A percentile compares a stretch with the other conserved stretches of the same genome.
These are phyloP conservation scores for Calonectria hongkongensis DNA, from an alignment of 2,329 filamentous ascomycete genomes.

Conservation along the genomic window DNA sequence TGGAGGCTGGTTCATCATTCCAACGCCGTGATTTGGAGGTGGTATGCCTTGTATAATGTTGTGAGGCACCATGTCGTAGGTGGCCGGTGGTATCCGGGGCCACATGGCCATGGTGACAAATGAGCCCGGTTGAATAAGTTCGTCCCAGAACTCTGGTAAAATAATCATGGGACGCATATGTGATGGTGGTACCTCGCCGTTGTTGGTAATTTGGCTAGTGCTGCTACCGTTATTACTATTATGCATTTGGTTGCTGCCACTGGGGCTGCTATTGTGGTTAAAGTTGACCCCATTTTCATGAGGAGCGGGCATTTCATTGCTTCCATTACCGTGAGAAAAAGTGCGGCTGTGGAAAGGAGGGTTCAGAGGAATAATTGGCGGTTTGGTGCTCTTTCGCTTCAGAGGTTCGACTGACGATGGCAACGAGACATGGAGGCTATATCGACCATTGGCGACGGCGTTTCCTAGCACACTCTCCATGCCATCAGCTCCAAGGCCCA, in stretches of 20 bases:
- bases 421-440: constrained; percentile 34
- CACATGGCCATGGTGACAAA: constrained; percentile 39
- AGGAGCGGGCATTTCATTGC: background rate
- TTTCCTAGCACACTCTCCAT: constrained; percentile 16
- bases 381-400: constrained; percentile 22
- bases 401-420: constrained; percentile 35
- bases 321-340: background rate
- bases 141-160: constrained; percentile 43
- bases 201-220: background rate
- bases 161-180: constrained; percentile 35
- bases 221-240: constrained; percentile 12
- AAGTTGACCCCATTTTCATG: background rate
- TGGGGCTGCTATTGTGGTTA: background rate
- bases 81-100: constrained; percentile 9
- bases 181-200: background rate
- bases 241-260: constrained; percentile 2
- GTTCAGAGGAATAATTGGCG: background rate
- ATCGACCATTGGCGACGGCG: constrained; percentile 35
- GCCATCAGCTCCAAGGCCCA: constrained; percentile 21
- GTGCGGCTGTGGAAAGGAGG: background rate
- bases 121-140: constrained; percentile 41
- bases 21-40: constrained; percentile 10
- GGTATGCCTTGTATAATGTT: constrained; percentile 23
- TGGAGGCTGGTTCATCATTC: constrained; percentile 23
- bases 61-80: constrained; percentile 21